phyloP scores from a whole-genome alignment of 257 asterid species.

The Solanum gandarillasii region DNA sequence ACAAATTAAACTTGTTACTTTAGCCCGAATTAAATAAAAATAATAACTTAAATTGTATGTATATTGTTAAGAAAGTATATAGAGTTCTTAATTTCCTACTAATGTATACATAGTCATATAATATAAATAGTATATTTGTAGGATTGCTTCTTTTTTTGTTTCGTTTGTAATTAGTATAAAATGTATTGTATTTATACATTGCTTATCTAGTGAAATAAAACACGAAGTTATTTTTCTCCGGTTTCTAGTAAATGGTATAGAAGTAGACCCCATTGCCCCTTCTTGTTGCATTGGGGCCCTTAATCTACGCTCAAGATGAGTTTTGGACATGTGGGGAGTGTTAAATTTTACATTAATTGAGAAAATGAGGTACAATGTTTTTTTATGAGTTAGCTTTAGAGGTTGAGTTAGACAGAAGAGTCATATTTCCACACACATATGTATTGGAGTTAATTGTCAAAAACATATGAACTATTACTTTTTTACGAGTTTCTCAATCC shows the following conservation, averaged over 20 bases:
- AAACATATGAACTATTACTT: rapidly evolving
- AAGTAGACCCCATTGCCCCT: not conserved
- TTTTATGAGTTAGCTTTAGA: not conserved
- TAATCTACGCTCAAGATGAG: not conserved
- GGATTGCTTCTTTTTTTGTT: too few relatives aligned
- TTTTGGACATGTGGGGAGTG: not conserved
- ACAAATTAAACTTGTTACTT: not conserved
- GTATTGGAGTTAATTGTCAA: not conserved
- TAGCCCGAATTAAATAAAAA: not conserved
- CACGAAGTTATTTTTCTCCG: not conserved
- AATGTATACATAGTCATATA: too few relatives aligned
- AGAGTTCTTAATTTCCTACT: too few relatives aligned
- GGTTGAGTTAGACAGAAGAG: not conserved
- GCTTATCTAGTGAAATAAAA: not conserved
- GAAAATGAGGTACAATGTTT: too few relatives aligned
- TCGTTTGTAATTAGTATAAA: not conserved
- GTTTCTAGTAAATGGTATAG: not conserved
- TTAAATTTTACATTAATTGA: not conserved
- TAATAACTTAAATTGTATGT: too few relatives aligned
- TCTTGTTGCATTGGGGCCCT: not conserved
- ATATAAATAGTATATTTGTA: too few relatives aligned
- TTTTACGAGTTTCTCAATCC: not conserved
- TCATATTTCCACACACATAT: too few relatives aligned
- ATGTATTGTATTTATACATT: not conserved
- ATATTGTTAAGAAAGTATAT: too few relatives aligned